These are phyloP conservation scores for Dactylonectria macrodidyma DNA, from an alignment of 2,329 filamentous ascomycete genomes.

Conservation along the genomic window DNA sequence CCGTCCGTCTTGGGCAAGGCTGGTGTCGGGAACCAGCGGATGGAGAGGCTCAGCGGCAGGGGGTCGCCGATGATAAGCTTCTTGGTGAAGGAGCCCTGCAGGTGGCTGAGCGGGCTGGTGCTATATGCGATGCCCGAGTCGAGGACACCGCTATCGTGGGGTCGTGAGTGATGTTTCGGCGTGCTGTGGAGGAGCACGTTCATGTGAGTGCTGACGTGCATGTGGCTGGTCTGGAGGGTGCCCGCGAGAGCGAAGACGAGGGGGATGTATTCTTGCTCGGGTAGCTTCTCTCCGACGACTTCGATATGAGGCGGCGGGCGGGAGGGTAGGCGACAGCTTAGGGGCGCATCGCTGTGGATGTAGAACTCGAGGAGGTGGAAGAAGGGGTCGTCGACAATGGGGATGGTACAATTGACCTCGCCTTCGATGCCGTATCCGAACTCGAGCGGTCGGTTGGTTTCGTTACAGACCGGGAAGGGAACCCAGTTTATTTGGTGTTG, in stretches of 20 bases:
- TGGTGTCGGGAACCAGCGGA: slow-evolving; percentile 89
- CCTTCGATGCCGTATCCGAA: slow-evolving; percentile 87
- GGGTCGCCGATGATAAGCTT: slow-evolving; percentile 91
- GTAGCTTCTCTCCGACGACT: slow-evolving; percentile 65
- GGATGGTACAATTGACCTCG: slow-evolving; percentile 88
- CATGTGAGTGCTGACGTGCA: slow-evolving; percentile 91
- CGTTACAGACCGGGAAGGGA: slow-evolving; percentile 91
- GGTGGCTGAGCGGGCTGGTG: slow-evolving; percentile 78
- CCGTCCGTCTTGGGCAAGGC: slow-evolving; percentile 78
- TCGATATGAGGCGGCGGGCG: slow-evolving; percentile 74
- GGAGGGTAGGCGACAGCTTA: slow-evolving; percentile 90
- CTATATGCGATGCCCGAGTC: slow-evolving; percentile 92
- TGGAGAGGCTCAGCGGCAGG: slow-evolving; percentile 82
- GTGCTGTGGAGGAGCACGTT: slow-evolving; percentile 87
- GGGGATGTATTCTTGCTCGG: slow-evolving; percentile 78
- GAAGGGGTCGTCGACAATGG: slow-evolving; percentile 82
- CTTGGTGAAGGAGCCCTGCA: slow-evolving; percentile 66
- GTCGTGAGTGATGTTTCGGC: slow-evolving; percentile 74
- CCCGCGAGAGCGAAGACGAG: slow-evolving; percentile 91
- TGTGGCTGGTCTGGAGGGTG: slow-evolving; percentile 87
- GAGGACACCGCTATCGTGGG: slow-evolving; percentile 81
- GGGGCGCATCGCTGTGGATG: slow-evolving; percentile 94
- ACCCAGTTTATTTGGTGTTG: slow-evolving; percentile 91
- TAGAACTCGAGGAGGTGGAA: slow-evolving; percentile 97
- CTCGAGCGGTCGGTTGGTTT: slow-evolving; percentile 86